These are phyloP conservation scores for Lizanozyma gosingica DNA, from an alignment of 1,139 yeast genomes.

Conservation along the genomic window DNA sequence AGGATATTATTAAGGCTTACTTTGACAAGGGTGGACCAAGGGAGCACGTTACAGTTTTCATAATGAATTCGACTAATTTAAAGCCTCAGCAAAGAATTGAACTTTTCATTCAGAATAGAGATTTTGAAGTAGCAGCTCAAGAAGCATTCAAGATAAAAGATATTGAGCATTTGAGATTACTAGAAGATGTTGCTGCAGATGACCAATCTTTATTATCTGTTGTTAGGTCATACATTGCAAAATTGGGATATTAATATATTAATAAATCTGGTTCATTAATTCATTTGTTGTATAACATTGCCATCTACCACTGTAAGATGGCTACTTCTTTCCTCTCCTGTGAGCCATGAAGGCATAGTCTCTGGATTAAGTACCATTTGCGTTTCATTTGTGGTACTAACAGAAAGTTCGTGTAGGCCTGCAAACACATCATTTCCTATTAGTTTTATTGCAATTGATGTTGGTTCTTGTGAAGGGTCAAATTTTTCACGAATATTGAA, in stretches of 20 bases:
- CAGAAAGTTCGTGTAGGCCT: conserved; percentile 71
- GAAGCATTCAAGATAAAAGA: conserved; percentile 56
- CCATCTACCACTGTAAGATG: conserved; percentile 6
- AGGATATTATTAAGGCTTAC: conserved; percentile 50
- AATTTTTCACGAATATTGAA: conserved; percentile 26
- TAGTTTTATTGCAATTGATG: conserved; percentile 39
- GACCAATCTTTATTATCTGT: conserved; percentile 1
- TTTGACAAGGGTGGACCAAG: conserved; percentile 40
- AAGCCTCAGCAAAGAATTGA: conserved; percentile 35
- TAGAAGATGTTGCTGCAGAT: conserved; percentile 16
- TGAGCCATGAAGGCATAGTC: conserved; percentile 63
- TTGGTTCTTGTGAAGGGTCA: conserved; percentile 2
- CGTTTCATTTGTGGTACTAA: conserved; percentile 14
- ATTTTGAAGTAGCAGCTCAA: conserved; percentile 45
- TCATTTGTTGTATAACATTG: conserved; percentile 25
- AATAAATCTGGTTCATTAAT: too few species aligned
- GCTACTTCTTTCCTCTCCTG: conserved; percentile 60
- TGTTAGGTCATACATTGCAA: conserved; percentile 19
- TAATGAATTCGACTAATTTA: conserved; percentile 22
- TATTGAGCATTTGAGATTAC: conserved; percentile 25
- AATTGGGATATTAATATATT: conserved; percentile 22
- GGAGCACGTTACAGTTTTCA: conserved; percentile 27
- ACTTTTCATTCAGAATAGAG: conserved; percentile 45
- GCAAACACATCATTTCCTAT: conserved; percentile 74
- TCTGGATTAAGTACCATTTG: conserved; percentile 43